Conservation (phyloP, 2,329 filamentous ascomycete genomes). For the Phaeosphaeria sp. region DNA sequence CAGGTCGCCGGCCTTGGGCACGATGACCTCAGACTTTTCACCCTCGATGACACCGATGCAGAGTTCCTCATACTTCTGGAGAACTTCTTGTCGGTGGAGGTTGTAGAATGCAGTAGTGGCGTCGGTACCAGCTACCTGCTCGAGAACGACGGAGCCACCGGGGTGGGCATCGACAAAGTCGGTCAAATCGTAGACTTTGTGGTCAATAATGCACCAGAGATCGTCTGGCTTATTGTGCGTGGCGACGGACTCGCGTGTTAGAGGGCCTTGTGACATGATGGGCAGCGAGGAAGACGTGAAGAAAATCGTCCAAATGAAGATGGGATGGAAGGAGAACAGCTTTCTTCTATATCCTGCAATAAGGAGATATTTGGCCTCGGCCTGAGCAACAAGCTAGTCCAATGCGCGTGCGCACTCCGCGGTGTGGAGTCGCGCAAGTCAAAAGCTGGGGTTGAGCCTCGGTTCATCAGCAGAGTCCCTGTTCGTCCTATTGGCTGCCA, state of each 20-base stretch:
- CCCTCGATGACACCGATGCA: slow-evolving; percentile 77
- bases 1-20: slow-evolving; percentile 72
- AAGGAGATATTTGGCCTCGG: slow-evolving; percentile 22
- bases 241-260: slow-evolving; percentile 68
- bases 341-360: slow-evolving; percentile 15
- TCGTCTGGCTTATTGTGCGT: slow-evolving; percentile 78
- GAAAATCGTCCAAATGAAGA: background rate
- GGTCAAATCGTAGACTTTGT: slow-evolving; percentile 83
- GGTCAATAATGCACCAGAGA: slow-evolving; percentile 84
- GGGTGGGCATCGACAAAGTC: slow-evolving; percentile 88
- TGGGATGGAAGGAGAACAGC: slow-evolving; percentile 2
- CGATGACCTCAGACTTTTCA: slow-evolving; percentile 77
- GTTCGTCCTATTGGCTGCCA: slow-evolving; percentile 5
- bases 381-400: slow-evolving; percentile 20
- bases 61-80: slow-evolving; percentile 77
- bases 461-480: slow-evolving; percentile 17
- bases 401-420: slow-evolving; percentile 17
- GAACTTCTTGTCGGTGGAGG: slow-evolving; percentile 88
- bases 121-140: slow-evolving; percentile 81
- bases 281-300: slow-evolving; percentile 2
- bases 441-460: slow-evolving; percentile 29
- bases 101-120: slow-evolving; percentile 89
- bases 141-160: slow-evolving; percentile 78
- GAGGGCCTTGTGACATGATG: slow-evolving; percentile 42
- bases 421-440: slow-evolving; percentile 15